These are phyloP conservation scores for Fusarium sp. DNA, from an alignment of 2,329 filamentous ascomycete species.

Conservation along the genomic window DNA sequence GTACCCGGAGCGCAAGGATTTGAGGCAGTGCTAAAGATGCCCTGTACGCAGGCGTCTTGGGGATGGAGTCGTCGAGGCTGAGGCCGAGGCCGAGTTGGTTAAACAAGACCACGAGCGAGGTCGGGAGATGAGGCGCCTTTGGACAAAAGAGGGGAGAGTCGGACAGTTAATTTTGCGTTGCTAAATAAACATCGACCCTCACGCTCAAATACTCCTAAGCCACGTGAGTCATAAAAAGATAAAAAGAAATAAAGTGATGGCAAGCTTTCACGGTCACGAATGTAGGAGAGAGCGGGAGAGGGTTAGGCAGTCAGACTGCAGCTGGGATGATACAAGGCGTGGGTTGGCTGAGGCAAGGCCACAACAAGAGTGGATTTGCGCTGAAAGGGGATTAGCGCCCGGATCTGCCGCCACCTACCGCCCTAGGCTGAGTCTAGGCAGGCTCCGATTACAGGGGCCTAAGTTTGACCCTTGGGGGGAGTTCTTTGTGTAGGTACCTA, in stretches of 20 bases:
- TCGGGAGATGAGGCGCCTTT: conserved; percentile 11
- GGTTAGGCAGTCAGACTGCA: conserved; percentile 48
- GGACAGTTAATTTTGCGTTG: background rate
- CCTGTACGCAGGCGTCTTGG: background rate
- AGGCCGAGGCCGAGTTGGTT: conserved; percentile 22
- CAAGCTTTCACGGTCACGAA: conserved; percentile 22
- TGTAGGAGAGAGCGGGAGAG: conserved; percentile 26
- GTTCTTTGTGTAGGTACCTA: background rate
- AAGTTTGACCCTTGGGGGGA: conserved; percentile 7
- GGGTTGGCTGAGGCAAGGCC: conserved; percentile 43
- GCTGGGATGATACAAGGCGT: conserved; percentile 42
- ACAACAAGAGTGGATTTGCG: conserved; percentile 31
- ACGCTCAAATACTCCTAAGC: conserved; percentile 23
- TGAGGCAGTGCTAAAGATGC: background rate
- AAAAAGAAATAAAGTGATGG: conserved; percentile 26
- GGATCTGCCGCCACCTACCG: conserved; percentile 43
- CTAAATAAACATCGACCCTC: conserved; percentile 15
- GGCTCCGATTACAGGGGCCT: conserved; percentile 21
- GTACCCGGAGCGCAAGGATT: conserved; percentile 2
- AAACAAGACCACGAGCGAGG: conserved; percentile 10
- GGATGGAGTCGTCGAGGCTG: conserved; percentile 16
- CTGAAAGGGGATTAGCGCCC: conserved; percentile 34
- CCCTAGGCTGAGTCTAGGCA: conserved; percentile 30
- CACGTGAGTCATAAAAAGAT: conserved; percentile 38
- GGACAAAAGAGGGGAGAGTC: conserved; percentile 9